A percentile compares a stretch with the other conserved stretches of the same genome.
These are phyloP conservation scores for Pythium coloratum DNA, from an alignment of 352 stramenopile species.

Conservation along the genomic window DNA sequence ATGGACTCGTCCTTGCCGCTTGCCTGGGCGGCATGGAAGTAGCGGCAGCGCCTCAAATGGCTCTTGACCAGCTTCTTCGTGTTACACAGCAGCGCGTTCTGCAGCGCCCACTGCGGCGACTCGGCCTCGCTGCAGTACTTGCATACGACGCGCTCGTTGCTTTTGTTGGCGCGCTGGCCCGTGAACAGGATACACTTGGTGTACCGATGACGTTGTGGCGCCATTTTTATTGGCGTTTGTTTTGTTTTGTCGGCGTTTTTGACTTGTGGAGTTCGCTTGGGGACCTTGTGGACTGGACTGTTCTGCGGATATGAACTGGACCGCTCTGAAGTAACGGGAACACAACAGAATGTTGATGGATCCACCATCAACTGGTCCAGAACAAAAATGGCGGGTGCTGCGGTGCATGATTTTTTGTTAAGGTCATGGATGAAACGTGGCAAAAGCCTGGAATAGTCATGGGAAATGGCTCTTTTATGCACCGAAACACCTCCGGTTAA, in stretches of 20 bases:
- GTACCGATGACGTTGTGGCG: conserved; percentile 28
- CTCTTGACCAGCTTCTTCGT: conserved; percentile 34
- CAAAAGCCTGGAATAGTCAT: no score
- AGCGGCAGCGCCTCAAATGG: conserved; percentile 27
- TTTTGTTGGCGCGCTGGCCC: conserved; percentile 32
- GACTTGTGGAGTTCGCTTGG: not conserved
- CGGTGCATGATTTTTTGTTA: no score
- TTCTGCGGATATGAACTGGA: conserved; percentile 14
- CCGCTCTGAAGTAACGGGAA: not conserved
- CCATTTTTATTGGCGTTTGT: conserved; percentile 12
- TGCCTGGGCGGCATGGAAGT: conserved; percentile 23
- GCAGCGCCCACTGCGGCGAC: conserved; percentile 28
- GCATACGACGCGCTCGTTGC: conserved; percentile 32
- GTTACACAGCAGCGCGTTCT: conserved; percentile 34
- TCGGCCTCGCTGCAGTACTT: conserved; percentile 32
- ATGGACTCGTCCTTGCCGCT: conserved; percentile 18
- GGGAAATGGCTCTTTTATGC: no score
- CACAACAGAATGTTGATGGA: not conserved
- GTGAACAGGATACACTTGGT: conserved; percentile 30
- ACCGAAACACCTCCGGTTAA: no score
- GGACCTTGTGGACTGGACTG: conserved; percentile 1
- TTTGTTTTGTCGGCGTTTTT: conserved; percentile 6
- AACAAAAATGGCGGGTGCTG: not conserved
- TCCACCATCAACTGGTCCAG: not conserved
- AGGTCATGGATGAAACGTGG: no score